Base-by-base conservation (phyloP, 345 rosid genomes). In the Acer yangbiense region DNA sequence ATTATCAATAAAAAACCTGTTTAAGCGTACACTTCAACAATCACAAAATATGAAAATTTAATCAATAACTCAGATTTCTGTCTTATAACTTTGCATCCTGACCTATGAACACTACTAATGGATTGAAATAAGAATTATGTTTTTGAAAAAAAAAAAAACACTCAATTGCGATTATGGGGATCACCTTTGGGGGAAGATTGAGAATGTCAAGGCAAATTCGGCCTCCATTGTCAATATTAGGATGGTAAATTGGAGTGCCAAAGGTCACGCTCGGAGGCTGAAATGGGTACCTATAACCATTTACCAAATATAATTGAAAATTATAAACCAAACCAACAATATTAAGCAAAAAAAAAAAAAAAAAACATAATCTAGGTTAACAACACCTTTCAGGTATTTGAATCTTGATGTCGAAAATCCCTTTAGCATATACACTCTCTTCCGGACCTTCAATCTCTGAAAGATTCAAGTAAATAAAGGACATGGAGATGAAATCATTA, bases 181-280 rank as follows among this genome's bases (percentile, higher is more conserved):
- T 77, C 71, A 89, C 97, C 93, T 94, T 92, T 18, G 98, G 95
- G 27, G 98, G 98, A 75, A 92, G 95, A 88, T 91, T 92, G 55
- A 94, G 89, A 76, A 94, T 91, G 81, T 94, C 98, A 35, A 94
- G 94, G 89, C 97, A 94, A 83, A 94, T 92, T 72, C 97, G 86
- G 71, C 98, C 98, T 35, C 94, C 90, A 10, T 80, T 89, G 64
- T 94, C 98, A 13, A 94, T 92, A 75, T 94, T 94, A 0, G 97
- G 95, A 18, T 92, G 97, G 77, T 94, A 92, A 71, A 94, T 87
- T 25, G 94, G 97, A 8, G 95, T 94, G 25, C 72, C 84, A 55
- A 94, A 92, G 2, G 91, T 84, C 84, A 94, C 95, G 68, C 78
- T 78, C 0, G 95, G 97, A 67, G 98, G 98, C 89, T 92, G 98